Conservation (phyloP, 352 stramenopile genomes). For the Phytopythium montanum region DNA sequence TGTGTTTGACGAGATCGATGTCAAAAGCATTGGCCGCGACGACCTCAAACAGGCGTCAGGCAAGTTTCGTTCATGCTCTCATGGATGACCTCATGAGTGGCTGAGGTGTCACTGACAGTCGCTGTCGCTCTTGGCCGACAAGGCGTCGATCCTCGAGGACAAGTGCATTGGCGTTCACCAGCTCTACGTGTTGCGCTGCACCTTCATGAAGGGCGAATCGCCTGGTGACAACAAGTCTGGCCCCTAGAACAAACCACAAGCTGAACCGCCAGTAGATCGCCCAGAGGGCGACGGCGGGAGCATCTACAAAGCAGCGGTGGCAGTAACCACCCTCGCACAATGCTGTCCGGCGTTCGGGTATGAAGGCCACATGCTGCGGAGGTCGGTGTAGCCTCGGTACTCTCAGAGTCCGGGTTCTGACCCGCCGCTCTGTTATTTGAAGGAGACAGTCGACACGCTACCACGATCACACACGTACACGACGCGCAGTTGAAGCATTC, state of each 20-base stretch:
- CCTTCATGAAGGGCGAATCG: neutral
- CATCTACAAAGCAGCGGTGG: too few relatives aligned
- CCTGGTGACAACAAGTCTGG: constrained; percentile 15
- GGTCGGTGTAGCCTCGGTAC: too few relatives aligned
- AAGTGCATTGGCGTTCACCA: constrained; percentile 86
- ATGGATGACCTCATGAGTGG: neutral
- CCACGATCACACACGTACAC: neutral
- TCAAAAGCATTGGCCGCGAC: constrained; percentile 73
- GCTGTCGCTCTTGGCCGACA: constrained; percentile 41
- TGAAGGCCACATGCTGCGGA: too few relatives aligned
- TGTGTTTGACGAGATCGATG: constrained; percentile 90
- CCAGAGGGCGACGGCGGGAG: too few relatives aligned
- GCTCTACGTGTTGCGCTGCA: constrained; percentile 31
- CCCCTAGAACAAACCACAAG: constrained; percentile 82
- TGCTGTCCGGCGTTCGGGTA: too few relatives aligned
- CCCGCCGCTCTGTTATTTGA: neutral
- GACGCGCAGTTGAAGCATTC: neutral
- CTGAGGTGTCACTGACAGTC: neutral
- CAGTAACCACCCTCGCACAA: too few relatives aligned
- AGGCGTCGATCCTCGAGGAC: constrained; percentile 60
- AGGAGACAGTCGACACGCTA: neutral
- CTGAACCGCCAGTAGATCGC: constrained; percentile 89
- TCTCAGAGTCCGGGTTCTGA: neutral
- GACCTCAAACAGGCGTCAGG: constrained; percentile 65
- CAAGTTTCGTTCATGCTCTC: constrained; percentile 29